Conservation (phyloP, 331 rosid species). For the Phaseolus coccineus region DNA sequence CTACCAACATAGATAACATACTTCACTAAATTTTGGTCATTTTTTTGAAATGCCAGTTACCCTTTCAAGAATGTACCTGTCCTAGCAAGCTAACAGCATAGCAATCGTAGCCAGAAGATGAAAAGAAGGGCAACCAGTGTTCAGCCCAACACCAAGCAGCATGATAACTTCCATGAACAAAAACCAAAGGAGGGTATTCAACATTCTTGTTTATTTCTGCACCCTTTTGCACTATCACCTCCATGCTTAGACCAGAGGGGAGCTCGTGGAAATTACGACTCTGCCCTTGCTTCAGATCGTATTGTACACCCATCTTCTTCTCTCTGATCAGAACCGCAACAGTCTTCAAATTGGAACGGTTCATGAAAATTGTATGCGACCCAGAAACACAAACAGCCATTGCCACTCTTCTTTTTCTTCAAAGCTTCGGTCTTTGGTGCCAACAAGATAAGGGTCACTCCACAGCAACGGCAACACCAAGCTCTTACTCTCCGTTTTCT, state of each 20-base stretch:
- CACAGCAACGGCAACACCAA: background rate
- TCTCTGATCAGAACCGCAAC: constrained; percentile 46
- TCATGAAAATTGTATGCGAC: constrained; percentile 32
- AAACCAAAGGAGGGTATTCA: constrained; percentile 67
- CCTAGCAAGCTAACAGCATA: constrained; percentile 82
- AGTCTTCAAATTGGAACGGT: constrained; percentile 41
- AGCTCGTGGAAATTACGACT: constrained; percentile 80
- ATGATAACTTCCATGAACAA: constrained; percentile 96
- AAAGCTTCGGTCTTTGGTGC: constrained; percentile 31
- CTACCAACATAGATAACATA: background rate
- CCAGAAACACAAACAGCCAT: constrained; percentile 55
- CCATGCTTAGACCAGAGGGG: constrained; percentile 87
- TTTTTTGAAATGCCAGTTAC: background rate
- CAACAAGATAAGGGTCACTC: constrained; percentile 21
- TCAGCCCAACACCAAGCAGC: constrained; percentile 99
- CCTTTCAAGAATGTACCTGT: constrained; percentile 59
- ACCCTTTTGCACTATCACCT: constrained; percentile 73
- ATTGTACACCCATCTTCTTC: constrained; percentile 59
- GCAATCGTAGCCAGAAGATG: constrained; percentile 77
- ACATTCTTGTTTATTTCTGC: constrained; percentile 23
- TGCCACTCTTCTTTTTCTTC: constrained; percentile 25
- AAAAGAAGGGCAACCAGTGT: constrained; percentile 88
- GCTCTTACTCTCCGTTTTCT: background rate
- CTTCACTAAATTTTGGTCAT: background rate
- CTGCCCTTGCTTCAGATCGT: constrained; percentile 70